Evolutionary conservation across 306 rosid species (phyloP), one percentile per base, ranked within the genome.

Genomic region (Quercus gilva): DNA sequence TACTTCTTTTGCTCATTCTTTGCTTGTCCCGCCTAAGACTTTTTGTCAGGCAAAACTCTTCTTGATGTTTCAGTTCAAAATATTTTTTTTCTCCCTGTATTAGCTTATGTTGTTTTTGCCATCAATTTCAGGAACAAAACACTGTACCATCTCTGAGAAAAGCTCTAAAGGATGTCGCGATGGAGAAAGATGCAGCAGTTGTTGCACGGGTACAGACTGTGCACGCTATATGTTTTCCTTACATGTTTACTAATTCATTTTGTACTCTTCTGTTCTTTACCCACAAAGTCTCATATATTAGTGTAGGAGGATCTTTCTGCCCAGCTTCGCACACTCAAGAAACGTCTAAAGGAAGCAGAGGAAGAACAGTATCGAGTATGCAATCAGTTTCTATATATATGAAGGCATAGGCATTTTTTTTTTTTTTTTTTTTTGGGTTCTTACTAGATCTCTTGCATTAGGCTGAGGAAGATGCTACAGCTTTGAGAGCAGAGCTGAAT

Each of bases 391-490:
- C 13, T 23, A 76, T 79, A 25, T 18, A 56, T 70, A 26, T 19
- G 15, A 57, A 43, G 68, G 55, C 15, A 65, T 63, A 17, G 26
- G 35, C 60, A 26, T 23, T 25, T n/a, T n/a, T n/a, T n/a, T n/a
- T 12, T 10, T 49, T 55, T 69, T 31, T 67, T 45, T 75, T 7
- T 67, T 79, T 81, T 20, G 52, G 31, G 73, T 45, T 82, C 69
- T 86, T 73, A 76, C 74, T 74, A 71, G 13, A 79, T 86, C 69
- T 81, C 74, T 85, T 89, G 81, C 78, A 80, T 41, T 83, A 95
- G 99, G 99, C 98, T 19, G 99, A 95, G 90, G 99, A 95, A 87
- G 97, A 95, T 86, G 97, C 99, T 49, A 96, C 97, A 45, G 78
- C 98, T 51, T 78, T 92, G 89, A 91, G 98, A 84, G 97, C 98